Base-by-base conservation (phyloP, 2,329 filamentous ascomycete genomes). In the Fusarium camptoceras region DNA sequence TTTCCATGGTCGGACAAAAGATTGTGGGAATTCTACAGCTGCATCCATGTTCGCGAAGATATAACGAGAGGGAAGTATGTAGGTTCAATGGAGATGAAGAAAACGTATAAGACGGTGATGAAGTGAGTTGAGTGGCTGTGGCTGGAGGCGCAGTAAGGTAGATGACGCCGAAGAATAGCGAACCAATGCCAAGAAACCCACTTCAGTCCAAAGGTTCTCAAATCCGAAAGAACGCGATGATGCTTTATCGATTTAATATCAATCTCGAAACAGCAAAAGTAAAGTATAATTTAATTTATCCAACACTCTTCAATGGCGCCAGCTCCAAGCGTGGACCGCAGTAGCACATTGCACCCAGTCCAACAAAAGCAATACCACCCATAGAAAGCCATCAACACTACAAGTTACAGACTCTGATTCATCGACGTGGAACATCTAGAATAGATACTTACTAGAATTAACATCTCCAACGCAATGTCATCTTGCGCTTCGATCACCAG, bases 1-100 rank as follows among this genome's bases (percentile, higher is more conserved):
- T 37, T 71, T 77, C 81, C 81, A 83, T 6, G 79, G 79, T n/a
- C 73, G 70, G 4, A 81, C 70, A 58, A 83, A 83, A 0, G 77
- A 79, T 15, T 75, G 56, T 0, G 81, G 81, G n/a, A 83, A 82
- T 7, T 69, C 65, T 20, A 42, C 6, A 2, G 68, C 16, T 8
- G 51, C 24, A 6, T 65, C 3, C 73, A 75, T 73, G 28, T 27
- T 24, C 0, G n/a, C 8, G 10, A 16, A 5, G n/a, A 28, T 47
- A 27, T 15, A 31, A 50, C 5, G 8, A 41, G 11, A 46, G 14
- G 5, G 5, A 27, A 11, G 42, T 18, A n/a, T 41, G 25, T 34
- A 11, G 15, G 34, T n/a, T n/a, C 34, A 37, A 15, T 18, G 22
- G 12, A 22, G 41, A 25, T 15, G 47, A 30, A 18, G 37, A 12